Percentiles rank a stretch among this genome's conserved stretches.
Evolutionary conservation across 73 alveolate genomes (phyloP).

Genomic region (Symbiodinium natans): DNA sequence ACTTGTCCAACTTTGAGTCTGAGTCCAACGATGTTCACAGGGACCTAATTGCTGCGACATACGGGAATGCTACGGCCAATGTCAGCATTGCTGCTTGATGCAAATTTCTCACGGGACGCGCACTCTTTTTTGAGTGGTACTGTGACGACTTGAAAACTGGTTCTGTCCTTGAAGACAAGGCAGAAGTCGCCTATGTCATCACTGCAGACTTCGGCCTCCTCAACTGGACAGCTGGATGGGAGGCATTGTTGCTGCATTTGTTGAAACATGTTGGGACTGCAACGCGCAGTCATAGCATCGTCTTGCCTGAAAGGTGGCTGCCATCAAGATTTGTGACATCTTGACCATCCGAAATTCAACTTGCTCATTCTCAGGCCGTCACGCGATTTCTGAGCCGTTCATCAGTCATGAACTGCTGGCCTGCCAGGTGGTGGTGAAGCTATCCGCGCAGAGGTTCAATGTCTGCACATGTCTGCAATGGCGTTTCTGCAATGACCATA

Average conservation of each 20-base stretch:
- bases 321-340: neutral
- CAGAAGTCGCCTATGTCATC: neutral
- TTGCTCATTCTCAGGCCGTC: neutral
- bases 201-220: neutral
- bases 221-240: neutral
- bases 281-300: too few species aligned
- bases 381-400: neutral
- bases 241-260: neutral
- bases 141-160: too few species aligned
- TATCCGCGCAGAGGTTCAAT: neutral
- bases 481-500: too few species aligned
- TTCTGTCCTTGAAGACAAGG: neutral
- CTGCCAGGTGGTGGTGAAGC: neutral
- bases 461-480: too few species aligned
- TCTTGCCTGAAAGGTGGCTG: neutral
- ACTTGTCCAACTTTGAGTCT: neutral
- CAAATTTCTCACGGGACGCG: too few species aligned
- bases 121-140: too few species aligned
- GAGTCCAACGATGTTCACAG: neutral
- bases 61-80: conserved; percentile 18
- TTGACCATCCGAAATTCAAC: neutral
- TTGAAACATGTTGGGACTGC: too few species aligned
- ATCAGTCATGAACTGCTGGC: neutral
- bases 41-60: conserved; percentile 5
- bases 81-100: conserved; percentile 46